Percentiles rank a stretch among this genome's conserved stretches.
These are phyloP conservation scores for Claviceps humidiphila DNA, from an alignment of 2,329 filamentous ascomycete genomes.

Conservation along the genomic window DNA sequence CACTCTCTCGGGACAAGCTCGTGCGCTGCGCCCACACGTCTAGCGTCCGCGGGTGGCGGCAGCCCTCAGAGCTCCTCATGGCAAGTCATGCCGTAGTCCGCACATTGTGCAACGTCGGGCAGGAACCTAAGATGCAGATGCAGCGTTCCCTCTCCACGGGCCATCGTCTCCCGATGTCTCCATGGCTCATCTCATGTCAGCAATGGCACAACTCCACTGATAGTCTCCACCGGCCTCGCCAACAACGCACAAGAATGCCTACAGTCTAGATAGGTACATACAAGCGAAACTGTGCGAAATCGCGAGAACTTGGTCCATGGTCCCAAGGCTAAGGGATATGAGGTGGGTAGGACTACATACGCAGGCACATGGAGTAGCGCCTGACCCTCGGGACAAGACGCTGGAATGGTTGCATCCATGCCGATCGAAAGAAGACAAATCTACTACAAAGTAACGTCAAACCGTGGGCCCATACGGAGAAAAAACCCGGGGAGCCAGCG, in stretches of 20 bases:
- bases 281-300: too few species aligned
- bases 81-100: neutral
- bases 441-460: neutral
- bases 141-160: constrained; percentile 5
- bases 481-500: neutral
- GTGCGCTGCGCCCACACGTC: constrained; percentile 3
- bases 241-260: neutral
- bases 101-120: constrained; percentile 9
- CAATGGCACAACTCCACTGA: constrained; percentile 1
- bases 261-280: too few species aligned
- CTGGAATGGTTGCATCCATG: constrained; percentile 1
- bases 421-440: neutral
- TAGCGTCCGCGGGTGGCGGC: neutral
- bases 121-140: constrained; percentile 5
- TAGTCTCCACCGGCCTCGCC: neutral
- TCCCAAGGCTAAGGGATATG: neutral
- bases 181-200: constrained; percentile 8
- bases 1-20: constrained; percentile 8
- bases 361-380: constrained; percentile 6
- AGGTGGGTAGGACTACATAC: constrained; percentile 2
- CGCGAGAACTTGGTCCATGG: neutral
- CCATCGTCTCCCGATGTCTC: neutral
- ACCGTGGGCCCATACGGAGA: neutral
- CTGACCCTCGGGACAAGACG: constrained; percentile 4
- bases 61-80: neutral